Evolutionary conservation across 1,284 basidiomycete species (phyloP).

Genomic region (Trametes hirsuta): DNA sequence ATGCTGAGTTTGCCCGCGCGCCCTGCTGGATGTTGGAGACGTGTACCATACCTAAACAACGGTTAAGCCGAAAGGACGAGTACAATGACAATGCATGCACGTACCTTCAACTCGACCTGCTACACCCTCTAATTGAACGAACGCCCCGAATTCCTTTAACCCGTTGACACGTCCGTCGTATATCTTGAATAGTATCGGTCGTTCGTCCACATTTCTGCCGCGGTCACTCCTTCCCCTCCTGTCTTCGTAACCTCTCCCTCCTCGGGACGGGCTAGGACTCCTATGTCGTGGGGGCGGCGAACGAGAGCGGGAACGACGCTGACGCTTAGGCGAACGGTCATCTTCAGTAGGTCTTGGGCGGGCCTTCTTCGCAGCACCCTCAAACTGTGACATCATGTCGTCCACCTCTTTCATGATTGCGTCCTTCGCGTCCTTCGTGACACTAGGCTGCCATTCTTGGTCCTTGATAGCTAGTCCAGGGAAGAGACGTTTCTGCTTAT

Average conservation of each 20-base stretch:
- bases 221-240: slow-evolving; percentile 41
- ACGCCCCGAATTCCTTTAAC: slow-evolving; percentile 95
- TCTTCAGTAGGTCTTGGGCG: slow-evolving; percentile 51
- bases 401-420: slow-evolving; percentile 81
- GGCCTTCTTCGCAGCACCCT: slow-evolving; percentile 64
- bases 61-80: slow-evolving; percentile 1
- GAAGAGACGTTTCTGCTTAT: slow-evolving; percentile 85
- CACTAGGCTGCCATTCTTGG: slow-evolving; percentile 58
- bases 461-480: slow-evolving; percentile 91
- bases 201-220: slow-evolving; percentile 69
- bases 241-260: slow-evolving; percentile 46
- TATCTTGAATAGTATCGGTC: slow-evolving; percentile 92
- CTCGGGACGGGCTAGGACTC: slow-evolving; percentile 59
- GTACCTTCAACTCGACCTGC: slow-evolving; percentile 86
- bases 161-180: slow-evolving; percentile 88
- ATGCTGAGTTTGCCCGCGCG: slow-evolving; percentile 83
- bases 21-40: slow-evolving; percentile 89
- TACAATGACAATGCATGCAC: slow-evolving; percentile 41
- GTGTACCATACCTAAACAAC: slow-evolving; percentile 85
- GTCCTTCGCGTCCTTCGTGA: slow-evolving; percentile 51
- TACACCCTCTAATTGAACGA: slow-evolving; percentile 89
- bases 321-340: slow-evolving; percentile 57
- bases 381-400: slow-evolving; percentile 82
- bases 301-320: slow-evolving; percentile 51
- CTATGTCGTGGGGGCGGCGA: slow-evolving; percentile 47